These are phyloP conservation scores for Odontarrhena argentea DNA, from an alignment of 345 rosid species.

Conservation along the genomic window DNA sequence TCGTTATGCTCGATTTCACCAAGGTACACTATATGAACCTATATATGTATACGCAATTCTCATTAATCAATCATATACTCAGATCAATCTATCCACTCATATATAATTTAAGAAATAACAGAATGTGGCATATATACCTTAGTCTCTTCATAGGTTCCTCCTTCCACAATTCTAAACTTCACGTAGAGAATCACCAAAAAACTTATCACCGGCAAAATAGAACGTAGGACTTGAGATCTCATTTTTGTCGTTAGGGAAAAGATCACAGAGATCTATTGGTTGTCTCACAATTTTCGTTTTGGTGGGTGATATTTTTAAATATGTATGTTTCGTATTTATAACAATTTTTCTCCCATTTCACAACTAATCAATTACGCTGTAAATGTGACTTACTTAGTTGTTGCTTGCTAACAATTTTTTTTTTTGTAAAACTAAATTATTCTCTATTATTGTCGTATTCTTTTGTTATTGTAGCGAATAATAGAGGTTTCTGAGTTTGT, in stretches of 20 bases:
- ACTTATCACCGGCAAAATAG: neutral
- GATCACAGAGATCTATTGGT: neutral
- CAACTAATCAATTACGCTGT: neutral
- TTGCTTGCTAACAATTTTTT: neutral
- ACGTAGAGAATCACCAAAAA: constrained; percentile 9
- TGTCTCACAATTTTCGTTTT: neutral
- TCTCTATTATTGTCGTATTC: neutral
- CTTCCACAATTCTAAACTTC: constrained; percentile 11
- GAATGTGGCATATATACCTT: constrained; percentile 16
- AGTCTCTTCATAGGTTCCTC: constrained; percentile 21
- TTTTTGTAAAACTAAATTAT: neutral
- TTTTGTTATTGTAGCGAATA: neutral
- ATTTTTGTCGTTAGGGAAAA: neutral
- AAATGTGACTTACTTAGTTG: neutral
- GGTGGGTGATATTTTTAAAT: neutral
- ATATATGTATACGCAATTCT: neutral
- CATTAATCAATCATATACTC: neutral
- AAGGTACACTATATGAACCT: constrained; percentile 64
- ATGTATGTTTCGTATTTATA: constrained; percentile 10
- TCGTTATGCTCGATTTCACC: constrained; percentile 55
- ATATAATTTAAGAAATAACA: neutral
- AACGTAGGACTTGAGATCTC: constrained; percentile 7
- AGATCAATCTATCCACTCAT: neutral
- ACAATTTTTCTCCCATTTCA: neutral
- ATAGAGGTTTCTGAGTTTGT: constrained; percentile 9